Evolutionary conservation across 2,329 filamentous ascomycete genomes (phyloP).

Genomic region (Penicillium sp.): DNA sequence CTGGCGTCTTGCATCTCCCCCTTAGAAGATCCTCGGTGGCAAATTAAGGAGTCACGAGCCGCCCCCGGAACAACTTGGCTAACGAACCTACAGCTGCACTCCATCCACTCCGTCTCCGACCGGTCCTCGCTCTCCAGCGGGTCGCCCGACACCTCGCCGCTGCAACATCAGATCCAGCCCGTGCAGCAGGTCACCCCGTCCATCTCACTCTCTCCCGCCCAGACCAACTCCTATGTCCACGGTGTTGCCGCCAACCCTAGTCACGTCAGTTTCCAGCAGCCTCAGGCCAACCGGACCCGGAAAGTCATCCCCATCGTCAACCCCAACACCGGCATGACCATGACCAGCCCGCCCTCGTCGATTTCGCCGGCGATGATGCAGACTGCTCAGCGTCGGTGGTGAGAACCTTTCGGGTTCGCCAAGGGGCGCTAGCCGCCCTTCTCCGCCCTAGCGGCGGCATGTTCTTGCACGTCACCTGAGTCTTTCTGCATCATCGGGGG

Average conservation of each 20-base stretch:
- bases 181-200: constrained; percentile 69
- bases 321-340: constrained; percentile 79
- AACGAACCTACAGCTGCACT: constrained; percentile 62
- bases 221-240: constrained; percentile 56
- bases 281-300: constrained; percentile 78
- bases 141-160: constrained; percentile 85
- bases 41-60: background rate
- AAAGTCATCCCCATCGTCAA: constrained; percentile 98
- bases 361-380: constrained; percentile 63
- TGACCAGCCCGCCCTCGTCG: constrained; percentile 80
- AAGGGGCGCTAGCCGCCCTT: constrained; percentile 19
- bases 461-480: constrained; percentile 30
- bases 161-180: constrained; percentile 72
- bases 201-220: constrained; percentile 63
- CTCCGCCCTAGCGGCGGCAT: constrained; percentile 33
- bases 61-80: constrained; percentile 9
- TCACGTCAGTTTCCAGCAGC: constrained; percentile 84
- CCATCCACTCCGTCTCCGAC: constrained; percentile 85
- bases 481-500: constrained; percentile 37
- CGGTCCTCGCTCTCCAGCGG: constrained; percentile 92
- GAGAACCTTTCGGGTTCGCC: constrained; percentile 23
- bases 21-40: background rate
- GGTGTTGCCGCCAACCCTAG: constrained; percentile 62
- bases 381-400: constrained; percentile 43
- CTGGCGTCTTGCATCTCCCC: background rate